A percentile compares a stretch with the other conserved stretches of the same genome.
These are phyloP conservation scores for Helminthosporium solani DNA, from an alignment of 2,329 filamentous ascomycete species.

Conservation along the genomic window DNA sequence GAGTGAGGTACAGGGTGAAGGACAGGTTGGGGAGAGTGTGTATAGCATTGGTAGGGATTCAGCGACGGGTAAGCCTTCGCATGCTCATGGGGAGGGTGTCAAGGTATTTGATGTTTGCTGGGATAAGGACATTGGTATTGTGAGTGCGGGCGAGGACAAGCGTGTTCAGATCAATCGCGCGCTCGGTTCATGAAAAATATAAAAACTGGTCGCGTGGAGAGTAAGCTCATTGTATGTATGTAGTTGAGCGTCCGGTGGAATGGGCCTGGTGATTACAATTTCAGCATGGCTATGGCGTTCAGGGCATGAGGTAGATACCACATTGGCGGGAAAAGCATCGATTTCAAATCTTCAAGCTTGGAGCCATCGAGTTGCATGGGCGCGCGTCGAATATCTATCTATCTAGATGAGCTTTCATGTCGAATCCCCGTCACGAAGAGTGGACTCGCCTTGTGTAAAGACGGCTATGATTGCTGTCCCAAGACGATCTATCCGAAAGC, in stretches of 20 bases:
- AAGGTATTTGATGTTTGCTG: conserved; percentile 90
- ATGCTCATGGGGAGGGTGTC: conserved; percentile 73
- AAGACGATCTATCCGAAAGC: no score
- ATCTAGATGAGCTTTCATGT: no score
- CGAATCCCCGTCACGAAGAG: no score
- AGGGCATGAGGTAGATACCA: conserved; percentile 2
- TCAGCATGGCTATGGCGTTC: neutral
- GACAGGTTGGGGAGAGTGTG: conserved; percentile 62
- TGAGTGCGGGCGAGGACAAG: conserved; percentile 91
- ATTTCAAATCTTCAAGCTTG: neutral
- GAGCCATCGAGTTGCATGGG: neutral
- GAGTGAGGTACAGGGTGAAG: conserved; percentile 50
- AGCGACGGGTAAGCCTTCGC: conserved; percentile 49
- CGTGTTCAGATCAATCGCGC: conserved; percentile 79
- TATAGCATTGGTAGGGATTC: conserved; percentile 76
- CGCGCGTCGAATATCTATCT: no score
- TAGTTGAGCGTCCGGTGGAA: neutral
- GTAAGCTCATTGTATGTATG: conserved; percentile 17
- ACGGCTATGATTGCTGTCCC: no score
- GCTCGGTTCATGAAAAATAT: no score
- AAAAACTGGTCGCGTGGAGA: no score
- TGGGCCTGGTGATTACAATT: neutral
- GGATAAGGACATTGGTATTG: conserved; percentile 83
- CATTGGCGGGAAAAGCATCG: neutral
- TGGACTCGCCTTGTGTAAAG: no score